phyloP scores from a whole-genome alignment of 192 early-diverging fungal genomes.

The Mortierella antarctica region DNA sequence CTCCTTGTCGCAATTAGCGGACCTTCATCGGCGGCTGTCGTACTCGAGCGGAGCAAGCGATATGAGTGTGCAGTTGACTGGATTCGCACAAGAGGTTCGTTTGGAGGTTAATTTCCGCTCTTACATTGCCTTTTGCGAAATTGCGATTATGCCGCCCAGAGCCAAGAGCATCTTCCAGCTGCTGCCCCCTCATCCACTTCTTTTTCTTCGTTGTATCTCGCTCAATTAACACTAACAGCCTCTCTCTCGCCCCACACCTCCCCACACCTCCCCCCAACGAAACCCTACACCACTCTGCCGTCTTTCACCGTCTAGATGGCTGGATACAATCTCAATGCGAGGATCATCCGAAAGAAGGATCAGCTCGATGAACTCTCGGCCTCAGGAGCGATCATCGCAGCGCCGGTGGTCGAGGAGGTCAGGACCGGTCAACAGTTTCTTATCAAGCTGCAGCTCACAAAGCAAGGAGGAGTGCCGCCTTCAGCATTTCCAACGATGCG shows the following conservation, averaged over 20 bases:
- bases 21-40: slow-evolving; percentile 4
- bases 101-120: not conserved
- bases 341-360: slow-evolving; percentile 53
- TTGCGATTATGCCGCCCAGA: not conserved
- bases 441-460: slow-evolving; percentile 29
- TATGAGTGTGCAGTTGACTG: not conserved
- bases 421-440: slow-evolving; percentile 51
- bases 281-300: not conserved
- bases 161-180: no score
- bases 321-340: slow-evolving; percentile 31
- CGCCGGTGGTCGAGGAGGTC: slow-evolving; percentile 27
- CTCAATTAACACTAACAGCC: no score
- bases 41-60: slow-evolving; percentile 6
- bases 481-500: slow-evolving; percentile 39
- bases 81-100: slow-evolving; percentile 3
- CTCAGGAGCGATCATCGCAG: slow-evolving; percentile 7
- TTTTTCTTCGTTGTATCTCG: not conserved
- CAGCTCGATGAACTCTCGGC: slow-evolving; percentile 33
- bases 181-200: not conserved
- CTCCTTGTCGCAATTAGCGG: not conserved
- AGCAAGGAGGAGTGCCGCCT: not conserved
- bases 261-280: no score
- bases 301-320: not conserved
- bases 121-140: not conserved
- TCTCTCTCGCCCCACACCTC: no score